These are phyloP conservation scores for Boletus subparvulus DNA, from an alignment of 768 basidiomycete genomes.

Conservation along the genomic window DNA sequence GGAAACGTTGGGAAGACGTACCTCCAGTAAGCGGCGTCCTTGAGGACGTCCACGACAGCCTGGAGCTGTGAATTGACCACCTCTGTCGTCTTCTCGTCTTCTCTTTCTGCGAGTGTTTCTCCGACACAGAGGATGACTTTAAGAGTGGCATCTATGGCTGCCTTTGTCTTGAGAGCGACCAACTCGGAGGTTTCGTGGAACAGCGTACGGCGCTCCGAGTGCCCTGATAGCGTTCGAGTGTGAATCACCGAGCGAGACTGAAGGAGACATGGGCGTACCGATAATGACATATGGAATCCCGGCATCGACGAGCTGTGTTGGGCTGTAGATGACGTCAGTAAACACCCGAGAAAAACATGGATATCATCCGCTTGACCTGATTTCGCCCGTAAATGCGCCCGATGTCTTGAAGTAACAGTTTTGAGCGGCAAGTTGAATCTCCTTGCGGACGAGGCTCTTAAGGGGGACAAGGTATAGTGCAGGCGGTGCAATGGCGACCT, in stretches of 20 bases:
- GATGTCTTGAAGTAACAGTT: constrained; percentile 82
- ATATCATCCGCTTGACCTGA: constrained; percentile 56
- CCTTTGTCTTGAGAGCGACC: constrained; percentile 84
- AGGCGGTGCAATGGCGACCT: constrained; percentile 93
- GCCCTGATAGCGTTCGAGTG: constrained; percentile 49
- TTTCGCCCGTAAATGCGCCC: constrained; percentile 97
- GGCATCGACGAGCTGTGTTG: constrained; percentile 83
- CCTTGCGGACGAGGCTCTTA: constrained; percentile 57
- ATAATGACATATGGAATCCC: constrained; percentile 89
- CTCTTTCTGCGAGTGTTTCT: constrained; percentile 88
- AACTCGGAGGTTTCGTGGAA: constrained; percentile 86
- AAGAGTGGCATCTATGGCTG: constrained; percentile 72
- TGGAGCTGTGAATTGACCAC: constrained; percentile 84
- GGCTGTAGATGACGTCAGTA: constrained; percentile 42
- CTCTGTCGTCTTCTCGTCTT: constrained; percentile 68
- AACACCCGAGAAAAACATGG: background rate
- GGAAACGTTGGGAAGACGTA: constrained; percentile 35
- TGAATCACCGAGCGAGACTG: background rate
- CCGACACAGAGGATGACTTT: constrained; percentile 95
- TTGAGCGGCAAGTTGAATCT: constrained; percentile 83
- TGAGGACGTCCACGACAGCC: constrained; percentile 63
- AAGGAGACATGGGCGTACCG: constrained; percentile 43
- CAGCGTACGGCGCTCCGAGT: constrained; percentile 92
- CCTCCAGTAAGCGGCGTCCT: constrained; percentile 72
- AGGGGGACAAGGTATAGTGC: constrained; percentile 82